These are phyloP conservation scores for Helianthus tuberosus DNA, from an alignment of 129 eudicot species.

Conservation along the genomic window DNA sequence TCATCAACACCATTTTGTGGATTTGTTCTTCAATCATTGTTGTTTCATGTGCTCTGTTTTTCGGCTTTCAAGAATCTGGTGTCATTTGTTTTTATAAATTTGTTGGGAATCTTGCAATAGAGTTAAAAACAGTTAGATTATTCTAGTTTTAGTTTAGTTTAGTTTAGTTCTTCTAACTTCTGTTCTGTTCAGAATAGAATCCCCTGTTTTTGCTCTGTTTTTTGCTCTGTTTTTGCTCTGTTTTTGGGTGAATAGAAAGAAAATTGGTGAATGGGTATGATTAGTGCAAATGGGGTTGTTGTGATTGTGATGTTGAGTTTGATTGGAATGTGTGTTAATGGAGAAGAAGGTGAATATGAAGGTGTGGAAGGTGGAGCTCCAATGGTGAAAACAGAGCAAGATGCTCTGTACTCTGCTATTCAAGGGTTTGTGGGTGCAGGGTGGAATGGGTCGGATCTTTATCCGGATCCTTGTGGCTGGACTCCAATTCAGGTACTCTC, in stretches of 20 bases:
- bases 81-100: background rate
- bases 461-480: slow-evolving; percentile 99
- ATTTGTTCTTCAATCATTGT: slow-evolving; percentile 7
- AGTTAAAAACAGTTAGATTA: too few relatives aligned
- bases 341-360: slow-evolving; percentile 33
- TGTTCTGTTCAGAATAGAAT: background rate
- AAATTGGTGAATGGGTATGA: slow-evolving; percentile 10
- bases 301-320: slow-evolving; percentile 31
- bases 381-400: slow-evolving; percentile 77
- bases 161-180: too few relatives aligned
- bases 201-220: background rate
- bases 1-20: slow-evolving; percentile 18
- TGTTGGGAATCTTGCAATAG: background rate
- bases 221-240: too few relatives aligned
- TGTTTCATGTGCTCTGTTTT: slow-evolving; percentile 23
- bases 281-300: slow-evolving; percentile 14
- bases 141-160: too few relatives aligned
- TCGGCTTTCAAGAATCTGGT: background rate
- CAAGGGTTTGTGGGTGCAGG: slow-evolving; percentile 83
- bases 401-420: slow-evolving; percentile 61
- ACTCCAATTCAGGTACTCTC: slow-evolving; percentile 77
- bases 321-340: slow-evolving; percentile 34
- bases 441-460: slow-evolving; percentile 98
- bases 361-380: slow-evolving; percentile 50
- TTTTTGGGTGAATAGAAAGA: background rate